Conservation (phyloP, 768 basidiomycete species). For the Coprinopsis cinerea region DNA sequence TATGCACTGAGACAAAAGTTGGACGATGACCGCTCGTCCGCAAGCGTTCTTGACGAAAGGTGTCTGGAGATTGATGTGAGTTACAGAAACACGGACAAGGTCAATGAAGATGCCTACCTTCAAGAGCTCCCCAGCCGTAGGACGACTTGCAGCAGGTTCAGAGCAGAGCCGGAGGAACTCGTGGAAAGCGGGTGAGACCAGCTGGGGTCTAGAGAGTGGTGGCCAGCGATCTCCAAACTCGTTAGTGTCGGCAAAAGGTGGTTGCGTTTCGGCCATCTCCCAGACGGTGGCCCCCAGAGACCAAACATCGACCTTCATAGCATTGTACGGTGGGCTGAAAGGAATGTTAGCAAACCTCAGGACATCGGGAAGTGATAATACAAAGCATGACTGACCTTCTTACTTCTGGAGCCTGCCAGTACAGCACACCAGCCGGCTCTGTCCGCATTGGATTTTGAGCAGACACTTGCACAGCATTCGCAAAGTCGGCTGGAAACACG, state of each 20-base stretch:
- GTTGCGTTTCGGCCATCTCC: conserved; percentile 73
- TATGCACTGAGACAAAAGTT: conserved; percentile 62
- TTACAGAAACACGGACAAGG: not conserved
- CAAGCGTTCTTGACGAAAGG: conserved; percentile 64
- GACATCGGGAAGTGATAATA: not conserved
- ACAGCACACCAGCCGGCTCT: conserved; percentile 65
- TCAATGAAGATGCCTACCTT: conserved; percentile 38
- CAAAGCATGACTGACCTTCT: conserved; percentile 56
- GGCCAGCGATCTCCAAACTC: conserved; percentile 63
- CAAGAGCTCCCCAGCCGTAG: conserved; percentile 49
- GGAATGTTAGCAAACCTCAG: not conserved
- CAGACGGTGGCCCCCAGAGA: conserved; percentile 79
- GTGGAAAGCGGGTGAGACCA: conserved; percentile 64
- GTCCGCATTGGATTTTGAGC: conserved; percentile 42
- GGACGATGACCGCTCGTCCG: conserved; percentile 60
- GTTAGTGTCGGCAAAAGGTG: conserved; percentile 61
- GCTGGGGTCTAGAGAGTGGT: conserved; percentile 47
- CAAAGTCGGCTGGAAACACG: conserved; percentile 65
- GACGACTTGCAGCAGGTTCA: conserved; percentile 49
- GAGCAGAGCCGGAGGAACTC: conserved; percentile 69
- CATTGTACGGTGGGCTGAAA: conserved; percentile 60
- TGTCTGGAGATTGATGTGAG: conserved; percentile 32
- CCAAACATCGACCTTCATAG: conserved; percentile 74
- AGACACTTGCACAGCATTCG: conserved; percentile 60
- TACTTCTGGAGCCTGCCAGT: conserved; percentile 85